phyloP scores from a whole-genome alignment of 108 stramenopile genomes.

The Cyclotella kingstonii region DNA sequence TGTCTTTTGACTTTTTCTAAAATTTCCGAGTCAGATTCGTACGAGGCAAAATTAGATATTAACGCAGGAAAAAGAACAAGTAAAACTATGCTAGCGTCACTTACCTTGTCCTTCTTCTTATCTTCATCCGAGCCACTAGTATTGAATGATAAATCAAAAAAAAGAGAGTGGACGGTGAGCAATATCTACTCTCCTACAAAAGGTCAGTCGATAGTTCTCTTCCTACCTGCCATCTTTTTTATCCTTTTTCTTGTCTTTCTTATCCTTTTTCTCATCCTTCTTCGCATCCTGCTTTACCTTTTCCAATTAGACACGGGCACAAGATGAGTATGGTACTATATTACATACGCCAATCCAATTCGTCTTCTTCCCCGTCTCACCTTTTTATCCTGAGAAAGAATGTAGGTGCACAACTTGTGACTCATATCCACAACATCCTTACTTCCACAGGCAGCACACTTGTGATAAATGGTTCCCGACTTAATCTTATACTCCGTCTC shows the following conservation, averaged over 20 bases:
- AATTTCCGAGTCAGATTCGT: constrained; percentile 38
- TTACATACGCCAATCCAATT: background rate
- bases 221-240: constrained; percentile 33
- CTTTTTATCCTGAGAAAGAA: constrained; percentile 89
- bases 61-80: too few species aligned
- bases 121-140: constrained; percentile 54
- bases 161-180: background rate
- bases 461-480: constrained; percentile 86
- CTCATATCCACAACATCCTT: constrained; percentile 97
- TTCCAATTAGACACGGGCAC: background rate
- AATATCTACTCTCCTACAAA: background rate
- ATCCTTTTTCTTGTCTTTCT: constrained; percentile 46
- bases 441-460: constrained; percentile 96
- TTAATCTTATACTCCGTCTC: constrained; percentile 99
- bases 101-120: constrained; percentile 63
- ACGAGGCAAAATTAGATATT: background rate
- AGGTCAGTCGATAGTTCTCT: too few species aligned
- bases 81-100: background rate
- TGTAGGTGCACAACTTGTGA: constrained; percentile 93
- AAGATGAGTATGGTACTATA: too few species aligned
- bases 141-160: background rate
- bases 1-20: constrained; percentile 67
- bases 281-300: constrained; percentile 66
- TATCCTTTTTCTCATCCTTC: constrained; percentile 50
- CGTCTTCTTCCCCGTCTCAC: background rate